phyloP scores from a whole-genome alignment of 371 early-diverging fungal genomes.

The Circinella umbellata region DNA sequence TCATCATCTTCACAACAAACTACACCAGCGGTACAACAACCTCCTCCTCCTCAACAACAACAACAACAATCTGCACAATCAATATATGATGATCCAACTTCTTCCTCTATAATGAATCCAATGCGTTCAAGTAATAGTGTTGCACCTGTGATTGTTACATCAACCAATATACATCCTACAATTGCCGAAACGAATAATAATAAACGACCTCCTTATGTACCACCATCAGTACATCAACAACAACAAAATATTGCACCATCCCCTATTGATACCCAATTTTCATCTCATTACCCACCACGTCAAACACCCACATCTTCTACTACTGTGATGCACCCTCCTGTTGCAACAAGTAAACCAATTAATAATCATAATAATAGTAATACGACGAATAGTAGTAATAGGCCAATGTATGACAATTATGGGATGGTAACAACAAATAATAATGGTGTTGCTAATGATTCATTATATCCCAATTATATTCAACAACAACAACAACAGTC shows the following conservation, averaged over 20 bases:
- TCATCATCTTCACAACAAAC: constrained; percentile 19
- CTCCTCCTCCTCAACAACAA: not conserved
- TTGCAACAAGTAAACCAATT: constrained; percentile 14
- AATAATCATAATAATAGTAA: not conserved
- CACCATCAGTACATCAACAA: too few relatives aligned
- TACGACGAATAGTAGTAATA: not conserved
- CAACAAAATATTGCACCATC: not conserved
- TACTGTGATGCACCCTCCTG: not conserved
- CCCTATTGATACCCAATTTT: constrained; percentile 16
- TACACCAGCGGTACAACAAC: not conserved
- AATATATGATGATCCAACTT: not conserved
- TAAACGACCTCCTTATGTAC: not conserved
- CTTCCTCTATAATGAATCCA: not conserved
- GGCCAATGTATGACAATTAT: constrained; percentile 22
- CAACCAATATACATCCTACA: not conserved
- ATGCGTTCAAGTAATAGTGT: not conserved
- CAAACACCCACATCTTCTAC: constrained; percentile 9
- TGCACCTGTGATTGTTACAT: constrained; percentile 7
- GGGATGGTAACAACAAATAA: not conserved
- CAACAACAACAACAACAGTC: not conserved
- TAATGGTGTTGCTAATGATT: not conserved
- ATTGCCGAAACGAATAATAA: not conserved
- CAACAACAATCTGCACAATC: not conserved
- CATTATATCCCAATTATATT: not conserved
- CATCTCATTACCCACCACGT: constrained; percentile 11